Evolutionary conservation across 2,329 filamentous ascomycete species (phyloP), one percentile per base, ranked within the genome.

Genomic region (Rhinocladiella mackenziei): DNA sequence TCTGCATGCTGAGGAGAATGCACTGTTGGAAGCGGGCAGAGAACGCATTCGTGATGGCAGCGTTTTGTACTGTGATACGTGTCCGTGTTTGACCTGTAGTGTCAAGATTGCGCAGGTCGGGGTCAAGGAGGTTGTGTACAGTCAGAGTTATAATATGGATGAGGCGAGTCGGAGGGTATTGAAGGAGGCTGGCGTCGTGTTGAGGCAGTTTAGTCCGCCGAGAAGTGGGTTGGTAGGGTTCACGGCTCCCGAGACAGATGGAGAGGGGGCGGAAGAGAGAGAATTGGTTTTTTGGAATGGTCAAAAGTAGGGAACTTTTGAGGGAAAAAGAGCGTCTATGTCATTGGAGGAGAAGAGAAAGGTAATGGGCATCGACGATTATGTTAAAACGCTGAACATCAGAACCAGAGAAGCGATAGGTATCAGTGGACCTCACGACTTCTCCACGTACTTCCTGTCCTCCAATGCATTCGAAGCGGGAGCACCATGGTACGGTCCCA

Each of bases 31-130:
- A 71, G 92, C 92, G 14, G 92, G 92, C 1, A 75, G 92, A 57
- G 92, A 97, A 66, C 76, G 92, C 45, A 88, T 98, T 56, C 75
- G 87, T 14, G 84, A 87, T 43, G 86, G 83, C 3, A 80, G 86
- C 26, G 85, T 88, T 37, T 71, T 98, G 18, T 98, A 96, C 68
- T 96, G 89, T 66, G 87, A 96, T 62, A 96, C 89, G 56, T 98
- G 92, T 65, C 92, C 92, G 3, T 98, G 92, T 63, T 72, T 98
- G 64, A 98, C 92, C 2, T 98, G 92, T 67, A 95, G 88, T 59
- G 94, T 98, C 71, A 98, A 98, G 72, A 97, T 98, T 60, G 86
- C 88, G 15, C 92, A 98, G 69, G 88, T 97, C 5, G 92, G 92
- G 13, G 95, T 98, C 55, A 81, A 79, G 30, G 92, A 98, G 72